Conservation (phyloP, 108 stramenopile species). For the Thalassiosira profunda region DNA sequence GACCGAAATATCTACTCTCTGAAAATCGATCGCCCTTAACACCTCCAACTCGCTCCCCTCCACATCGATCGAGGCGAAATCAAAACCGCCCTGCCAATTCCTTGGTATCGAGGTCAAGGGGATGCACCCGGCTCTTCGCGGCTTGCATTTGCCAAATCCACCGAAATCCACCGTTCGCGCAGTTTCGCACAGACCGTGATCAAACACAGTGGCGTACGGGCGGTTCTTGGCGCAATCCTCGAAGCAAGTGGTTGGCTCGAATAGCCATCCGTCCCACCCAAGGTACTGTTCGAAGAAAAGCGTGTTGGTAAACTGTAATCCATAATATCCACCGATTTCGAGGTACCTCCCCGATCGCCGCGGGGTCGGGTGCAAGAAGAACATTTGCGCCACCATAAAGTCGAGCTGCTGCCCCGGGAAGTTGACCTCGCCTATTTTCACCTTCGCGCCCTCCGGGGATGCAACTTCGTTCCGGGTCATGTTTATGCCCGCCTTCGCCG, state of each 20-base stretch:
- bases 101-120: not conserved
- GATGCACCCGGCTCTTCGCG: not conserved
- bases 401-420: conserved; percentile 5
- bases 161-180: not conserved
- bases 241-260: conserved; percentile 19
- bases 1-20: conserved; percentile 3
- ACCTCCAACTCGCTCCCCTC: conserved; percentile 14
- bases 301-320: conserved; percentile 10
- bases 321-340: conserved; percentile 19
- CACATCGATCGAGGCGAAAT: conserved; percentile 19
- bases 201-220: not conserved
- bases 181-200: conserved; percentile 7
- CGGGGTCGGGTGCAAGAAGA: conserved; percentile 18
- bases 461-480: too few relatives aligned
- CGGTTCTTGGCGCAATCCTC: conserved; percentile 1
- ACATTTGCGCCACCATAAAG: conserved; percentile 14
- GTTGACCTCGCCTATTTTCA: not conserved
- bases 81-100: conserved; percentile 10
- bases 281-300: conserved; percentile 22
- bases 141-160: conserved; percentile 14
- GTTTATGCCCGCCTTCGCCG: too few relatives aligned
- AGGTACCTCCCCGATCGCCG: not conserved
- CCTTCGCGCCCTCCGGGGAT: too few relatives aligned
- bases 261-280: conserved; percentile 22
- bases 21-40: conserved; percentile 11